These are phyloP conservation scores for Phellinidium pouzarii DNA, from an alignment of 1,284 basidiomycete genomes.

Conservation along the genomic window DNA sequence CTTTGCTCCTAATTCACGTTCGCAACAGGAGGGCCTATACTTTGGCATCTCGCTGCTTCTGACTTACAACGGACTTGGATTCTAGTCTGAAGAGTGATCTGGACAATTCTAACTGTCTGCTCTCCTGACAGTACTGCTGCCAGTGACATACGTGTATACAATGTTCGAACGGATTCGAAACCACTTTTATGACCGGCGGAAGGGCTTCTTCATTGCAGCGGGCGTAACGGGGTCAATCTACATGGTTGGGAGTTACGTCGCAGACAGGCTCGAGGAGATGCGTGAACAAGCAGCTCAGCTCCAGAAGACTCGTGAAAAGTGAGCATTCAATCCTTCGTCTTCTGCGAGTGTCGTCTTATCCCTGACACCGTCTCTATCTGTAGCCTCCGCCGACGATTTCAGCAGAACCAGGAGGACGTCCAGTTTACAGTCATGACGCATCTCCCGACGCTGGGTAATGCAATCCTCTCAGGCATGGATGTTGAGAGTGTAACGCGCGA, in stretches of 20 bases:
- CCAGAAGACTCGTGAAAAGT: constrained; percentile 70
- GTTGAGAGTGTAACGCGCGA: constrained; percentile 75
- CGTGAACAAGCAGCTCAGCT: constrained; percentile 62
- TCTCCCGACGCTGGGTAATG: constrained; percentile 68
- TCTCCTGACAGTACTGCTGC: background rate
- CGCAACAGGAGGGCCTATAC: too few relatives aligned
- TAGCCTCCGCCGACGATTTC: constrained; percentile 73
- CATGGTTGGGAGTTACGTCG: constrained; percentile 58
- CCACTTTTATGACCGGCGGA: constrained; percentile 45
- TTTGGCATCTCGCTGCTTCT: too few relatives aligned
- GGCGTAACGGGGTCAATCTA: constrained; percentile 61
- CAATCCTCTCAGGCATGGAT: constrained; percentile 73
- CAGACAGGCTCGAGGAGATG: constrained; percentile 62
- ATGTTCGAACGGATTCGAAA: constrained; percentile 37
- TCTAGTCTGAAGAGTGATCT: background rate
- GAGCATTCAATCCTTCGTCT: constrained; percentile 26
- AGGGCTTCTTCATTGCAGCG: constrained; percentile 37
- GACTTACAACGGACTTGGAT: too few relatives aligned
- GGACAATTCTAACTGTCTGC: background rate
- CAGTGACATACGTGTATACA: background rate
- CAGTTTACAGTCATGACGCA: constrained; percentile 78
- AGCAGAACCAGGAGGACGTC: constrained; percentile 77
- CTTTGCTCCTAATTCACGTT: too few relatives aligned
- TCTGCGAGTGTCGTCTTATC: constrained; percentile 11
- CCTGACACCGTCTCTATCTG: background rate